phyloP scores from a whole-genome alignment of 768 basidiomycete species.

The Grammothele lineata region DNA sequence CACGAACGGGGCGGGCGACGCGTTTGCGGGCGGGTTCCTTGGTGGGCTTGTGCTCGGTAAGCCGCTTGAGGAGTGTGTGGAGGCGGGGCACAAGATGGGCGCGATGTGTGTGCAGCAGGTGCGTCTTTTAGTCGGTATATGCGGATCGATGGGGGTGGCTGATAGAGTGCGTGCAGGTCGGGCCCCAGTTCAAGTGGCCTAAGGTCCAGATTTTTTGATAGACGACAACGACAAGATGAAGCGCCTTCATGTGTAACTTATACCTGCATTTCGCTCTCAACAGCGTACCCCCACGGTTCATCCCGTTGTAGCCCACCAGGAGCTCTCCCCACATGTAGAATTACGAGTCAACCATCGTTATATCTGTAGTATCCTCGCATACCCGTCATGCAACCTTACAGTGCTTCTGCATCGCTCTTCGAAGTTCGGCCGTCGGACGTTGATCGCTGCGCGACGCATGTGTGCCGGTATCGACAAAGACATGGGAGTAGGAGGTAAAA shows the following conservation, averaged over 20 bases:
- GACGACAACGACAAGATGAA: not conserved
- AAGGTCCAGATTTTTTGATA: conserved; percentile 46
- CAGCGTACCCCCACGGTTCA: conserved; percentile 14
- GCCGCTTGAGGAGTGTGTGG: conserved; percentile 68
- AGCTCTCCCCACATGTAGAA: conserved; percentile 15
- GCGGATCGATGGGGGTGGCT: not conserved
- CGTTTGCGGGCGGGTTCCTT: conserved; percentile 94
- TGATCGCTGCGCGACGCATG: no score
- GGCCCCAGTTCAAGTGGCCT: conserved; percentile 54
- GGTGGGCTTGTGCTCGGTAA: conserved; percentile 82
- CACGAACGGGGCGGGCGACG: conserved; percentile 97
- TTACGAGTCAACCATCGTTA: conserved; percentile 24
- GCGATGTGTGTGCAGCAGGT: conserved; percentile 83
- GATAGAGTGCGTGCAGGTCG: conserved; percentile 35
- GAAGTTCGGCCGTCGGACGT: no score
- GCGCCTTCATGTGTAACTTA: conserved; percentile 6
- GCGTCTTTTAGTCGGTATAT: conserved; percentile 12
- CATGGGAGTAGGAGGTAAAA: no score
- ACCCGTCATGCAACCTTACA: not conserved
- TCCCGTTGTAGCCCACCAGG: conserved; percentile 11
- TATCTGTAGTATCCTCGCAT: conserved; percentile 16
- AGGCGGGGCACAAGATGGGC: conserved; percentile 84
- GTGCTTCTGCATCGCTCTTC: no score
- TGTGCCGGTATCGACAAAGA: no score
- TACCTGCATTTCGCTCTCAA: conserved; percentile 7